Evolutionary conservation across 768 basidiomycete genomes (phyloP), one percentile per base, ranked within the genome.

Genomic region (Clavaria fumosa): DNA sequence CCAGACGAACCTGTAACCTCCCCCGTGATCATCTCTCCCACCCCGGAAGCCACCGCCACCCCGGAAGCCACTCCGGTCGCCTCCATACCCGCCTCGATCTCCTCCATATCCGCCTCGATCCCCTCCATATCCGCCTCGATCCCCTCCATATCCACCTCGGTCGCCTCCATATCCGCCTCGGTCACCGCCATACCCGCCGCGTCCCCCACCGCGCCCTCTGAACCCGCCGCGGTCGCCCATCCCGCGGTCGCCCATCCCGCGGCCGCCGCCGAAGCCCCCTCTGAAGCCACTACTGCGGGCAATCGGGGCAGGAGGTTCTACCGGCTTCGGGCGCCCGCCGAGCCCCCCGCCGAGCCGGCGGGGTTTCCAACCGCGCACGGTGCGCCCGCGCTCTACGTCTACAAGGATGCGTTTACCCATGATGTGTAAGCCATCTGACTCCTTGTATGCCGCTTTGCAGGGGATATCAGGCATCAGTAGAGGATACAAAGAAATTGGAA

Each of bases 341-440:
- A 97, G 69, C 4, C 95, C 95, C n/a, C 95, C 95, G 14, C 93
- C 95, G 0, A 97, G 64, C 37, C 91, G 77, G 34, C 89, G 79
- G 1, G 95, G 95, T 54, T 95, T 96, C 95, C 95, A 99, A 2
- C 91, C 95, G 42, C 93, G 77, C 19, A 99, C 95, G 7, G 95
- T 99, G 34, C 95, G 75, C 14, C 95, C 95, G 23, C 95, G 80
- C 59, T 99, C 95, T 44, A 99, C 95, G 53, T 99, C 95, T 36
- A 99, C 93, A 23, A 97, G 68, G 46, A 97, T 91, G 49, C 83
- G 73, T 57, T 95, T 95, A 51, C 88, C 86, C 69, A 90, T 84
- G 47, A 99, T 88, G 44, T 89, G 84, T 31, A 99, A 70, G 17
- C 90, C 86, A 50, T 97, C 93, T 14, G 91, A 96, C 56, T 97